phyloP scores from a whole-genome alignment of 2,329 filamentous ascomycete genomes.

The Aspergillus chevalieri region DNA sequence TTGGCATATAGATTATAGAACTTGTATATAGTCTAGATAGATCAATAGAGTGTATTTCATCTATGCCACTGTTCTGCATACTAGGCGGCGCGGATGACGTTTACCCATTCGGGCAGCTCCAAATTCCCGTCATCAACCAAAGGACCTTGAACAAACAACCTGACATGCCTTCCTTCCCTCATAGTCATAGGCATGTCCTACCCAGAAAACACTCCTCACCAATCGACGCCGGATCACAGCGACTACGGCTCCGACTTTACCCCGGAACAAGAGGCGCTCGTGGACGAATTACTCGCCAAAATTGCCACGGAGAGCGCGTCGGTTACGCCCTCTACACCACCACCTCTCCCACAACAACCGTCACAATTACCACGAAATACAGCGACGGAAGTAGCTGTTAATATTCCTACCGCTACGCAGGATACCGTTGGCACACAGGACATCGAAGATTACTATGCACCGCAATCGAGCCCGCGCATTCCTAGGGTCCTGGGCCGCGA shows the following conservation, averaged over 20 bases:
- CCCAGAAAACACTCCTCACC: constrained; percentile 11
- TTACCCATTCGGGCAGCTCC: background rate
- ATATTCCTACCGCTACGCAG: background rate
- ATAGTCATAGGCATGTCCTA: constrained; percentile 28
- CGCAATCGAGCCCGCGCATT: constrained; percentile 27
- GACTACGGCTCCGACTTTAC: constrained; percentile 62
- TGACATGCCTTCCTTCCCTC: constrained; percentile 14
- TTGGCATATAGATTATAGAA: background rate
- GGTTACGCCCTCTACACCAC: no score
- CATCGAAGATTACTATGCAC: constrained; percentile 41
- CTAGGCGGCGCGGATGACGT: background rate
- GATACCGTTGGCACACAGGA: constrained; percentile 38
- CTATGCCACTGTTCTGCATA: no score
- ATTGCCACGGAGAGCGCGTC: constrained; percentile 30
- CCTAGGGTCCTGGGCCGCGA: constrained; percentile 39
- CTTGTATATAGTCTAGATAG: background rate
- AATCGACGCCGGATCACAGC: constrained; percentile 32
- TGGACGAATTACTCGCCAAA: constrained; percentile 47
- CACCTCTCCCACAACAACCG: constrained; percentile 2
- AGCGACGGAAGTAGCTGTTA: background rate
- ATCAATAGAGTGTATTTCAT: background rate
- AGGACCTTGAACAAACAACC: background rate
- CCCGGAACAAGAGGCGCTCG: constrained; percentile 49
- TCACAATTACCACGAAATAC: background rate
- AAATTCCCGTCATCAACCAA: background rate